phyloP scores from a whole-genome alignment of 306 rosid species.

The Heteromeles arbutifolia region DNA sequence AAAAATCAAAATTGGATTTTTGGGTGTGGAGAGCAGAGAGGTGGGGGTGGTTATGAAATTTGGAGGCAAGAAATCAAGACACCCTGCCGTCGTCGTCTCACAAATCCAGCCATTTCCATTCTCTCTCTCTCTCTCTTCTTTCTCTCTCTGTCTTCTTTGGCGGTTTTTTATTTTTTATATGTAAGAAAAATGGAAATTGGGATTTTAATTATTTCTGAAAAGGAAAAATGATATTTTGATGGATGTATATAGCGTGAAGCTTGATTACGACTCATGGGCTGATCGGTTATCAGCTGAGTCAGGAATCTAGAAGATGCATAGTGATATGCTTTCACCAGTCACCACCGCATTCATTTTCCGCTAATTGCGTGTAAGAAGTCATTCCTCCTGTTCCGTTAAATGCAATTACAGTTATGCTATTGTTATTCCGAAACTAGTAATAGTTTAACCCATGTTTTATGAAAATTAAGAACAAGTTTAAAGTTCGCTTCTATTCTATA shows the following conservation, averaged over 20 bases:
- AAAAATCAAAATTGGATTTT: neutral
- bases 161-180: constrained; percentile 1
- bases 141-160: constrained; percentile 2
- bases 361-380: too few relatives aligned
- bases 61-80: constrained; percentile 8
- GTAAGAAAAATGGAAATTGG: neutral
- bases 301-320: too few relatives aligned
- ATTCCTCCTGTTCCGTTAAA: too few relatives aligned
- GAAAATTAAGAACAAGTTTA: too few relatives aligned
- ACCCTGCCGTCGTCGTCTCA: constrained; percentile 7
- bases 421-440: too few relatives aligned
- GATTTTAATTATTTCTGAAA: constrained; percentile 1
- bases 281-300: neutral
- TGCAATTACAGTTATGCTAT: too few relatives aligned
- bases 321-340: too few relatives aligned
- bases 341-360: neutral
- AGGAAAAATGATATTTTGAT: neutral
- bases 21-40: neutral
- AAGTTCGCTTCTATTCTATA: too few relatives aligned
- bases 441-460: too few relatives aligned
- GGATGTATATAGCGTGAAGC: neutral
- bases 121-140: neutral
- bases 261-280: neutral
- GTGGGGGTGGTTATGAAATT: neutral
- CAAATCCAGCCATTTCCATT: constrained; percentile 31